Evolutionary conservation across 2,329 filamentous ascomycete genomes (phyloP).

Genomic region (Cryphonectria japonica): DNA sequence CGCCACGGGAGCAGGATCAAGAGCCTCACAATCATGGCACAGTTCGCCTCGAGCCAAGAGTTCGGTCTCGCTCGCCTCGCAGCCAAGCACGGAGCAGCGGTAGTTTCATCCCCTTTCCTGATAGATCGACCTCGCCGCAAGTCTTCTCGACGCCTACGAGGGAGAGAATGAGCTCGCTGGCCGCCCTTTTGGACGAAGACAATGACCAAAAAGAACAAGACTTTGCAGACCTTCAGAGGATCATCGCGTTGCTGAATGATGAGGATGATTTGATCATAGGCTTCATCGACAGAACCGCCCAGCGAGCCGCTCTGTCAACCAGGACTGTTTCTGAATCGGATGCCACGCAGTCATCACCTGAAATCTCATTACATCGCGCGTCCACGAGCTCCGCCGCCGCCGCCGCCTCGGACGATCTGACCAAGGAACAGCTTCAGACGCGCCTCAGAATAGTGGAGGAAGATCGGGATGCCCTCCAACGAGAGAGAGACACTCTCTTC

Average conservation of each 20-base stretch:
- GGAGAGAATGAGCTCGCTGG: neutral
- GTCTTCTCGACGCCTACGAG: neutral
- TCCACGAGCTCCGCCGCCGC: neutral
- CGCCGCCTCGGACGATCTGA: neutral
- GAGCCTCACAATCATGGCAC: neutral
- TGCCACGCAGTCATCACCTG: neutral
- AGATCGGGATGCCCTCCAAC: neutral
- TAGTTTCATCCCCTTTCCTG: neutral
- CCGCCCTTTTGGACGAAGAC: neutral
- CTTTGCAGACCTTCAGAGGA: neutral
- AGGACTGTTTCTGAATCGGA: neutral
- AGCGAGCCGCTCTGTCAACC: neutral
- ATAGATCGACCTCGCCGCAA: neutral
- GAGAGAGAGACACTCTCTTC: neutral
- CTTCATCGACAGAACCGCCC: neutral
- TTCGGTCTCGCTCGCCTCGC: neutral
- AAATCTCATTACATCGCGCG: neutral
- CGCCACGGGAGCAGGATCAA: neutral
- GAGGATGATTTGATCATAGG: neutral
- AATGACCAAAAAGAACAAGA: neutral
- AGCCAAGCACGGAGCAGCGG: neutral
- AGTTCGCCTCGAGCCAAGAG: neutral
- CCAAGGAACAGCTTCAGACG: conserved; percentile 1
- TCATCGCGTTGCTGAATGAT: neutral
- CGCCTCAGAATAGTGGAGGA: neutral